Evolutionary conservation across 768 basidiomycete genomes (phyloP).

Genomic region (Phylloporus arenicola): DNA sequence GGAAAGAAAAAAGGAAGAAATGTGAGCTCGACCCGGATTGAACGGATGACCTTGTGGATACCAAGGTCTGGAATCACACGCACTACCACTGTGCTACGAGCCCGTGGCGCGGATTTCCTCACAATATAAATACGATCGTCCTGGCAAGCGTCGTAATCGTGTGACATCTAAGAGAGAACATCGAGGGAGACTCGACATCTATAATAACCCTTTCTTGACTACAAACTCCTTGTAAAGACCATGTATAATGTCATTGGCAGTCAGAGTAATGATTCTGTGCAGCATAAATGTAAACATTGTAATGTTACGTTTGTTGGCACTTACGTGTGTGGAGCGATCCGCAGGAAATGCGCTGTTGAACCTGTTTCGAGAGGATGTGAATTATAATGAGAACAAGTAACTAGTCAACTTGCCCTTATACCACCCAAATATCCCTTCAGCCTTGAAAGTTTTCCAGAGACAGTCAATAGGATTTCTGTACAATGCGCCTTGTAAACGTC

Average conservation of each 20-base stretch:
- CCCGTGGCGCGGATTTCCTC: conserved; percentile 1
- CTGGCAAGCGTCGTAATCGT: too few relatives aligned
- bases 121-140: too few relatives aligned
- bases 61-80: conserved; percentile 28
- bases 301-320: conserved; percentile 18
- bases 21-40: conserved; percentile 38
- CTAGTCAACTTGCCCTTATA: conserved; percentile 68
- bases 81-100: conserved; percentile 31
- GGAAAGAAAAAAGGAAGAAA: neutral
- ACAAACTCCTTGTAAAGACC: conserved; percentile 53
- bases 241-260: conserved; percentile 76
- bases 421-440: conserved; percentile 89
- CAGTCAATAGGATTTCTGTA: conserved; percentile 95
- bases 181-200: conserved; percentile 3
- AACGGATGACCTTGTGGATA: conserved; percentile 42
- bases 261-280: conserved; percentile 80
- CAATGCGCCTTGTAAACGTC: conserved; percentile 64
- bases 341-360: conserved; percentile 87
- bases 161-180: neutral
- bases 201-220: conserved; percentile 8
- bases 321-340: conserved; percentile 90
- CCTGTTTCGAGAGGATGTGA: conserved; percentile 39
- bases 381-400: neutral
- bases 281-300: conserved; percentile 1
- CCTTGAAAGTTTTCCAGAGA: conserved; percentile 89